Evolutionary conservation across 306 rosid genomes (phyloP), one percentile per base, ranked within the genome.

Genomic region (Ziziphus jujuba): DNA sequence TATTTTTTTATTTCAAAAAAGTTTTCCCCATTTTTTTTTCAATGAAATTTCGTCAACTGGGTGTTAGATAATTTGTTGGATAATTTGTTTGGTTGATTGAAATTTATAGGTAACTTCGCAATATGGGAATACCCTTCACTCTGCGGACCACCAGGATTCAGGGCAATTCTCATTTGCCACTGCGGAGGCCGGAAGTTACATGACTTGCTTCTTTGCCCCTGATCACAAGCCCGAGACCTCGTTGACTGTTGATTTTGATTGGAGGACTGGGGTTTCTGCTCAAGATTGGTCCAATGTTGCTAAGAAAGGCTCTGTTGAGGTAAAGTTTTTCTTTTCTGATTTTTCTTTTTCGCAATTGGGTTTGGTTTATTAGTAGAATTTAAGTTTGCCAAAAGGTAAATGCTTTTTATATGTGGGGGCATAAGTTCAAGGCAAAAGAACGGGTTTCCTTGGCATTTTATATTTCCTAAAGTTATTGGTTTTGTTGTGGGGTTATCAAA

Each of bases 211-310:
- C 62, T 90, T 85, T 88, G 91, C 95, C 11, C 72, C 72, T 8
- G 97, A 88, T 56, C 82, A 79, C 65, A 80, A 80, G 12, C 99
- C 97, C 1, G 68, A 40, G 23, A 33, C 24, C 10, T 84, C 88
- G 22, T 71, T 88, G 79, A 79, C 88, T 6, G 47, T 93, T 6
- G 97, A 93, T 76, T 88, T 93, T 31, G 99, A 93, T 2, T 93
- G 99, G 99, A 88, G 76, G 77, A 82, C 96, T 1, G 99, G 99
- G 28, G 89, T 93, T 9, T 91, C 97, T 6, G 92, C 99, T 2
- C 90, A 93, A 76, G 97, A 93, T 70, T 90, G 99, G 99, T 66
- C 89, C 61, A 90, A 77, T 75, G 99, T 93, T 59, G 99, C 99
- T 24, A 93, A 93, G 84, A 93, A 90, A 71, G 95, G 99, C 49